Evolutionary conservation across 73 alveolate genomes (phyloP).

Genomic region (Blepharisma japonicum): DNA sequence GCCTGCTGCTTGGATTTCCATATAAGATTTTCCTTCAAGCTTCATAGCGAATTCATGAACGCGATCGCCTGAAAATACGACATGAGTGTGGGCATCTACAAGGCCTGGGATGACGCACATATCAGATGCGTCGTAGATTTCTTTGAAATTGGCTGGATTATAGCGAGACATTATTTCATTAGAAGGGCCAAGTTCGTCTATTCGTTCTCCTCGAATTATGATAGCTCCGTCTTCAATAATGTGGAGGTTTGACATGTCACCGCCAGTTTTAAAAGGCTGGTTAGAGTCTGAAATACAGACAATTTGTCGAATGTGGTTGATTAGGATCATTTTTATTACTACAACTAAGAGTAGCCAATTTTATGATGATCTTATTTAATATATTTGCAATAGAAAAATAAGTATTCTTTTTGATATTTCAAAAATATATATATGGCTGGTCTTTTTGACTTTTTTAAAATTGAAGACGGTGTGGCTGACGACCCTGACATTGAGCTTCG

Average conservation of each 20-base stretch:
- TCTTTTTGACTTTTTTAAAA: neutral
- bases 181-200: neutral
- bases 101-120: conserved; percentile 50
- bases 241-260: neutral
- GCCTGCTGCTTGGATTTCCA: conserved; percentile 54
- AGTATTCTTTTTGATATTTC: too few relatives aligned
- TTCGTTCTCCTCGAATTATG: neutral
- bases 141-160: neutral
- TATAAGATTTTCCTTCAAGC: conserved; percentile 43
- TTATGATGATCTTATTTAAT: too few relatives aligned
- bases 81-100: conserved; percentile 60
- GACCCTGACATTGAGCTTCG: conserved; percentile 19
- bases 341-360: too few relatives aligned
- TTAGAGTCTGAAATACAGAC: neutral
- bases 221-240: neutral
- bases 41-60: conserved; percentile 56
- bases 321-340: neutral
- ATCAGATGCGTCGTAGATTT: conserved; percentile 21
- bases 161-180: neutral
- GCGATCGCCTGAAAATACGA: conserved; percentile 55
- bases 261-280: neutral
- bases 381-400: too few relatives aligned
- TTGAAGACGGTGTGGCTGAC: neutral
- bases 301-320: neutral
- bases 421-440: neutral